A percentile compares a stretch with the other conserved stretches of the same genome.
Conservation (phyloP, 2,329 filamentous ascomycete genomes). For the Nemania sp. region DNA sequence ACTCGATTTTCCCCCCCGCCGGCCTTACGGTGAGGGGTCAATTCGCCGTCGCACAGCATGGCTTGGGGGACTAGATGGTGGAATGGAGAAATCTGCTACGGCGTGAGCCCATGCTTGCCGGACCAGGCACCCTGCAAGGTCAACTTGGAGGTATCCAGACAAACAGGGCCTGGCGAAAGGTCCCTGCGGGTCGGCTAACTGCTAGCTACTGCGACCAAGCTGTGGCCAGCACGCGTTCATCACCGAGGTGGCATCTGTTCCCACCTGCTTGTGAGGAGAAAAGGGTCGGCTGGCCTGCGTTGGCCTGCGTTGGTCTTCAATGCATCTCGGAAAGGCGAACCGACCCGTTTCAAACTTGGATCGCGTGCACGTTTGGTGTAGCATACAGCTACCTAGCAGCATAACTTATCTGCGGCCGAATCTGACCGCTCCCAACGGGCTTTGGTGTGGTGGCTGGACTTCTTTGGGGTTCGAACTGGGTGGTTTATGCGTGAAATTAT, state of each 20-base stretch:
- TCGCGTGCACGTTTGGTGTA: slow-evolving; percentile 26
- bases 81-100: slow-evolving; percentile 32
- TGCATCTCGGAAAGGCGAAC: slow-evolving; percentile 38
- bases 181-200: slow-evolving; percentile 35
- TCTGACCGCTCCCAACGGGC: slow-evolving; percentile 18
- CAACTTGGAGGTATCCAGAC: slow-evolving; percentile 30
- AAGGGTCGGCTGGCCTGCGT: background rate
- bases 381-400: background rate
- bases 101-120: slow-evolving; percentile 33
- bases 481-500: slow-evolving; percentile 29
- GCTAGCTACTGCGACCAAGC: slow-evolving; percentile 26
- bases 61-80: slow-evolving; percentile 32
- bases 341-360: slow-evolving; percentile 34
- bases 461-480: background rate
- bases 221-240: slow-evolving; percentile 35
- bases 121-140: slow-evolving; percentile 37
- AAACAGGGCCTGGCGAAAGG: slow-evolving; percentile 34
- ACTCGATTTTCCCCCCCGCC: slow-evolving; percentile 15
- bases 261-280: slow-evolving; percentile 30
- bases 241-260: slow-evolving; percentile 35
- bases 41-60: slow-evolving; percentile 35
- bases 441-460: slow-evolving; percentile 21
- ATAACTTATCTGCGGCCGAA: slow-evolving; percentile 26
- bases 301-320: slow-evolving; percentile 26
- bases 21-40: slow-evolving; percentile 40